Evolutionary conservation across 2,329 filamentous ascomycete species (phyloP).

Genomic region (Mollisiaceae sp.): DNA sequence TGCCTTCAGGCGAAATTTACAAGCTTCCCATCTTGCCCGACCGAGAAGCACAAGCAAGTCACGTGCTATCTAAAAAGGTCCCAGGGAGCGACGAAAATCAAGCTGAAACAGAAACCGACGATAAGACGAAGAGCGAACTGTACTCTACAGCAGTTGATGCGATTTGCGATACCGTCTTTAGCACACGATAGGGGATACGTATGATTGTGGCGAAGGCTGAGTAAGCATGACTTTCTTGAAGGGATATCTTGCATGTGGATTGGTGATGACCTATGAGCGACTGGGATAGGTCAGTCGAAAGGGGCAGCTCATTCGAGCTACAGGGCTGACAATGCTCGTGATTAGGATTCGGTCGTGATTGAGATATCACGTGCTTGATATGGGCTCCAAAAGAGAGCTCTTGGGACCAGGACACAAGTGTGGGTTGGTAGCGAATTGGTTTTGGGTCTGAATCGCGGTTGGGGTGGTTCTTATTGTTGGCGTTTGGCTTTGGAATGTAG

Average conservation of each 20-base stretch:
- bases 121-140: neutral
- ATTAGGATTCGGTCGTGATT: neutral
- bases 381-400: too few species aligned
- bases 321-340: slow-evolving; percentile 1
- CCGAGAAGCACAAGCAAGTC: neutral
- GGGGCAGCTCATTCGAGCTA: neutral
- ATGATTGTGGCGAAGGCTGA: neutral
- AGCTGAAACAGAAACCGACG: neutral
- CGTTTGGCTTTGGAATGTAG: too few species aligned
- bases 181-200: neutral
- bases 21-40: neutral
- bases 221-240: neutral
- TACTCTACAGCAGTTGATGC: neutral
- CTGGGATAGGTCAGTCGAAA: neutral
- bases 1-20: slow-evolving; percentile 30
- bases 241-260: neutral
- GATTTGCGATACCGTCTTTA: neutral
- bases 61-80: neutral
- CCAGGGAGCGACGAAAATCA: neutral
- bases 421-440: too few species aligned
- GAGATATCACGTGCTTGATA: neutral
- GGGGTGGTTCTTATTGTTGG: too few species aligned
- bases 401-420: too few species aligned
- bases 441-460: too few species aligned
- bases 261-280: neutral